Evolutionary conservation across 805 yeast species (phyloP), one percentile per base, ranked within the genome.

Genomic region (Ogataea dorogensis): DNA sequence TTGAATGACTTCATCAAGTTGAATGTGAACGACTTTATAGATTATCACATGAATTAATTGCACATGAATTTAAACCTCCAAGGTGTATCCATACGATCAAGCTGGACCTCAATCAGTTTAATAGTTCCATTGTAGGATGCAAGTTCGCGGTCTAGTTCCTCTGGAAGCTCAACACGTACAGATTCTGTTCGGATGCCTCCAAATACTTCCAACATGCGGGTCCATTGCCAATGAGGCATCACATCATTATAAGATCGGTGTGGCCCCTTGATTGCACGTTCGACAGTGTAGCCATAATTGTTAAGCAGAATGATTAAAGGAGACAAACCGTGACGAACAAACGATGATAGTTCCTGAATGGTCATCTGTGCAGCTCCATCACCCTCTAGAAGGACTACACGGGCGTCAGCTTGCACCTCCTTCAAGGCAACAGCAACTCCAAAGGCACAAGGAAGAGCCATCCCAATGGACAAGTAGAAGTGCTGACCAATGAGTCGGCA

Each of bases 341-440:
- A 58, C 23, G 49, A 51, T 10, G 59, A 43, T 11, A 58, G 31
- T 55, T 89, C 97, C 68, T 89, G 96, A 37, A 83, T 69, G 4
- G 96, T 87, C 95, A 89, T 85, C 65, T 86, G 95, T 2, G 96
- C 91, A 2, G 95, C 81, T 1, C 97, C 97, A 58, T 89, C 97
- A 38, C 97, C 96, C 66, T 85, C 88, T 12, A 86, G 63, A 16
- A 88, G 65, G 14, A 86, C 67, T 29, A 88, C 68, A 50, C 95
- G 73, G 3, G 51, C 33, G 25, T 51, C 50, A 9, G 50, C 45
- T 5, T 67, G 64, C 22, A 31, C 48, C 51, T 84, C 94, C 33
- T 71, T 68, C 62, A 74, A 65, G 0, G 91, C 96, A 37, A 85
- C 64, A 13, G 86, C 79, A 17, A 81, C 83, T 32, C 97, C 97